phyloP scores from a whole-genome alignment of 75 land plant species.

The Chamaecyparis obtusa region DNA sequence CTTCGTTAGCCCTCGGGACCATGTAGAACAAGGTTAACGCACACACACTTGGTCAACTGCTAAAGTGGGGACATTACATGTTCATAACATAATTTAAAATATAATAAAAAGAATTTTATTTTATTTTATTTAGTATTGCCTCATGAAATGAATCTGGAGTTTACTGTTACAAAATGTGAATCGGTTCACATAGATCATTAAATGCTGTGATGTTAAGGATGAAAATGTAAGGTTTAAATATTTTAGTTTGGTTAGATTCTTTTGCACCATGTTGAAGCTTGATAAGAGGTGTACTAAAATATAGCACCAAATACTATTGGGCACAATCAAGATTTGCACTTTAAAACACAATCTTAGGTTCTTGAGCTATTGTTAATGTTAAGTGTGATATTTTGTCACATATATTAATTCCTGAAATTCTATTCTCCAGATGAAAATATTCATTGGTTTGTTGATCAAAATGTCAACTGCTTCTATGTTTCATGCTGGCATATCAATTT shows the following conservation, averaged over 20 bases:
- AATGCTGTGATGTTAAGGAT: background rate
- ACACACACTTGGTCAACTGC: too few species aligned
- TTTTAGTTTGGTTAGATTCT: background rate
- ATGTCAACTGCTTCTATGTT: background rate
- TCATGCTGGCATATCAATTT: background rate
- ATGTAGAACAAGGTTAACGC: too few species aligned
- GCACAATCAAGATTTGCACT: background rate
- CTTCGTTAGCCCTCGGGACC: too few species aligned
- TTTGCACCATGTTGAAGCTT: background rate
- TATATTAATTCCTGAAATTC: background rate
- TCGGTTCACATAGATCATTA: background rate
- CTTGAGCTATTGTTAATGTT: background rate
- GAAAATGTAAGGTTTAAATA: background rate
- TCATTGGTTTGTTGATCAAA: background rate
- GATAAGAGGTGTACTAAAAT: background rate
- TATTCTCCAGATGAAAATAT: background rate
- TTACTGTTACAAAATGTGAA: background rate
- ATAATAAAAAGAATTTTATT: too few species aligned
- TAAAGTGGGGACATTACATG: too few species aligned
- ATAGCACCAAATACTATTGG: background rate
- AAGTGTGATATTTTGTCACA: background rate
- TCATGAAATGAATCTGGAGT: background rate
- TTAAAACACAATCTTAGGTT: background rate
- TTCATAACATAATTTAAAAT: too few species aligned
- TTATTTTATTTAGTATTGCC: background rate